Evolutionary conservation across 345 rosid species (phyloP).

Genomic region (Trapa bicornis): DNA sequence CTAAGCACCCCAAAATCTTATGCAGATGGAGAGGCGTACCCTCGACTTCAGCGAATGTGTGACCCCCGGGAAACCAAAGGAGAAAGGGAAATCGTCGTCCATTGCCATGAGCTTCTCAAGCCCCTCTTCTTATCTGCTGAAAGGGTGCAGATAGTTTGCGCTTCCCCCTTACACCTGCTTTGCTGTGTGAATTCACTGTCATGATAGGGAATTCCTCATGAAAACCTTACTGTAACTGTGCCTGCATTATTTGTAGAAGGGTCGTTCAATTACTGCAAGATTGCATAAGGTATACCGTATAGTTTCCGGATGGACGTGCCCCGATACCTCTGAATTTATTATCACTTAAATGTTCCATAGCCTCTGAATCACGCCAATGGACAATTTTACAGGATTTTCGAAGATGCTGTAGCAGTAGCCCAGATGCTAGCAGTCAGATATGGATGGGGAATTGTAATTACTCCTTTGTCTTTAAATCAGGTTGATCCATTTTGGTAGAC

Average conservation of each 20-base stretch:
- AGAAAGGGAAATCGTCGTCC: conserved; percentile 25
- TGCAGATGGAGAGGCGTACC: conserved; percentile 71
- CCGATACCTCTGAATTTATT: too few relatives aligned
- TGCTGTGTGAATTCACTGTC: neutral
- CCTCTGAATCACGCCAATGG: too few relatives aligned
- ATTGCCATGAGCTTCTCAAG: conserved; percentile 34
- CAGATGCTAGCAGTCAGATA: too few relatives aligned
- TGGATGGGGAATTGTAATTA: too few relatives aligned
- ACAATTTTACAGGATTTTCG: too few relatives aligned
- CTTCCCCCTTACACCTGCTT: neutral
- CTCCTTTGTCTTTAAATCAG: too few relatives aligned
- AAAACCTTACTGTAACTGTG: neutral
- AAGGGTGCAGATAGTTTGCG: conserved; percentile 60
- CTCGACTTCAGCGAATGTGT: conserved; percentile 95
- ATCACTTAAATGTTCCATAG: too few relatives aligned
- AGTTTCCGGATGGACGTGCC: too few relatives aligned
- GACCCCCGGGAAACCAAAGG: conserved; percentile 54
- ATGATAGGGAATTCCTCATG: neutral
- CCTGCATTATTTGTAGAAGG: conserved; percentile 1
- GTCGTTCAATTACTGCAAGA: neutral
- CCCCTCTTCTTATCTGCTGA: conserved; percentile 68
- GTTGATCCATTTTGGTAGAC: too few relatives aligned
- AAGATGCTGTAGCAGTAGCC: too few relatives aligned
- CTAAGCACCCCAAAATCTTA: conserved; percentile 6
- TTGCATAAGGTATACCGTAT: too few relatives aligned